phyloP scores from a whole-genome alignment of 2,329 filamentous ascomycete species.

The Pestalotiopsis sp. region DNA sequence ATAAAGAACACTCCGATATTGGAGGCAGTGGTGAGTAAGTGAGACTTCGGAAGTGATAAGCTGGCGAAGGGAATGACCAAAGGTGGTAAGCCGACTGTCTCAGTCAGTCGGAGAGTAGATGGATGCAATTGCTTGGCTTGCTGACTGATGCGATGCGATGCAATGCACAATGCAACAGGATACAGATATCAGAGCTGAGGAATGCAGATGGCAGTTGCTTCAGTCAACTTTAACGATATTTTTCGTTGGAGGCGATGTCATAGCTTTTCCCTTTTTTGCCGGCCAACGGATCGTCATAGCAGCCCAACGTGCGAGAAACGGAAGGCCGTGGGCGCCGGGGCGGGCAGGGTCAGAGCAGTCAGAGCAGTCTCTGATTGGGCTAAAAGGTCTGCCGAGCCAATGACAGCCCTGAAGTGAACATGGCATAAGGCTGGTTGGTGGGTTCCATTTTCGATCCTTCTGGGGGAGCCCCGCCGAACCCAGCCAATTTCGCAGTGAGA shows the following conservation, averaged over 20 bases:
- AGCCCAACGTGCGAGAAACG: slow-evolving; percentile 30
- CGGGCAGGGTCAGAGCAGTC: slow-evolving; percentile 25
- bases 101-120: not conserved
- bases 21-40: not conserved
- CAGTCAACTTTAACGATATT: slow-evolving; percentile 6
- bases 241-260: slow-evolving; percentile 21
- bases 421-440: slow-evolving; percentile 21
- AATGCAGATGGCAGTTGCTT: not conserved
- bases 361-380: not conserved
- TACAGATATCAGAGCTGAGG: not conserved
- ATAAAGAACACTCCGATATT: not conserved
- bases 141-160: not conserved
- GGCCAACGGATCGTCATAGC: slow-evolving; percentile 30
- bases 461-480: not conserved
- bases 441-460: not conserved
- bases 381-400: slow-evolving; percentile 18
- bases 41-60: not conserved
- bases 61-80: too few species aligned
- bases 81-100: too few species aligned
- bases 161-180: not conserved
- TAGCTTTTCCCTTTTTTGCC: slow-evolving; percentile 18
- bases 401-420: slow-evolving; percentile 13
- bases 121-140: not conserved
- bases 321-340: slow-evolving; percentile 20
- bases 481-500: not conserved